phyloP scores from a whole-genome alignment of 116 monocot genomes.

The Dioscorea cayenensis region DNA sequence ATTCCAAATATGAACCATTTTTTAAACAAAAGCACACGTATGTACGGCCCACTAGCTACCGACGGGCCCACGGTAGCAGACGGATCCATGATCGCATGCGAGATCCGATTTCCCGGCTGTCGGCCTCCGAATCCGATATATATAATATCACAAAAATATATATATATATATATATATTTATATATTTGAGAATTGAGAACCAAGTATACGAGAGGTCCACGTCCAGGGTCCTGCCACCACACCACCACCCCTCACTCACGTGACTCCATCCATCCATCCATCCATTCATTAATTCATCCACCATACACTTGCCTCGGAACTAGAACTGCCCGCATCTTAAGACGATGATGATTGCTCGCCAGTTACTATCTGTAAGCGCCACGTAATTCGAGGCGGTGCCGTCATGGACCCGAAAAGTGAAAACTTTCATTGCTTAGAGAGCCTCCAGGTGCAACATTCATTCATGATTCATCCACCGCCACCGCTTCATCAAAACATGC shows the following conservation, averaged over 20 bases:
- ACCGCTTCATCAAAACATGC: no score
- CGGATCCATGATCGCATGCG: neutral
- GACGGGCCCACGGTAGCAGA: neutral
- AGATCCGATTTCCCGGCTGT: constrained; percentile 3
- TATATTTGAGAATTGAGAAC: neutral
- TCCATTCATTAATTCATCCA: neutral
- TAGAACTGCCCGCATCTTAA: neutral
- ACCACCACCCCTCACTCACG: neutral
- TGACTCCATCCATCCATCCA: neutral
- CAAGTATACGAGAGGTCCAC: neutral
- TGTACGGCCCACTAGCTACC: neutral
- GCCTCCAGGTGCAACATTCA: no score
- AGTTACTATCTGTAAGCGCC: neutral
- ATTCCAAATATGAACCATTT: neutral
- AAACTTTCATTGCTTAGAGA: no score
- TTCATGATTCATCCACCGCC: no score
- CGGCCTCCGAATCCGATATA: neutral
- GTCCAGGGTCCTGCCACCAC: neutral
- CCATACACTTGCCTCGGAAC: neutral
- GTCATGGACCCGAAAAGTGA: neutral
- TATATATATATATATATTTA: neutral
- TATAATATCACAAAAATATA: neutral
- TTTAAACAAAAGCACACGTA: neutral
- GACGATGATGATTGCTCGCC: neutral
- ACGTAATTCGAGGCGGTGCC: neutral